phyloP scores from a whole-genome alignment of 176 grass and related monocot species.

The Rhipidocladum racemiflorum region DNA sequence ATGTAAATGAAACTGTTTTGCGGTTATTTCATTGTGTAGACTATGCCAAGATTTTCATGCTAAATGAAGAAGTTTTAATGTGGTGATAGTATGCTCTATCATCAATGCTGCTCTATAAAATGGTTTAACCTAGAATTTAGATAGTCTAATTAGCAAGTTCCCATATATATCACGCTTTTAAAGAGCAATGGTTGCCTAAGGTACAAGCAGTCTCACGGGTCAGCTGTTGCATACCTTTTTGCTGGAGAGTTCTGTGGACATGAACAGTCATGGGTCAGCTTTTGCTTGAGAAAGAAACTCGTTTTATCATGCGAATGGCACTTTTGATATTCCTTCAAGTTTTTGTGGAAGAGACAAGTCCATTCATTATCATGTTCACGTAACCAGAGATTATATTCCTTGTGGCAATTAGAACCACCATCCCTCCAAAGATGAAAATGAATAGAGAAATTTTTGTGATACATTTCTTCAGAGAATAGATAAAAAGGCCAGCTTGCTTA shows the following conservation, averaged over 20 bases:
- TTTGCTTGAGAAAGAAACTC: too few species aligned
- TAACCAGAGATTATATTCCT: too few species aligned
- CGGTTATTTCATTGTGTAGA: background rate
- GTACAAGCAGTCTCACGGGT: background rate
- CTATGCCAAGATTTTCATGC: background rate
- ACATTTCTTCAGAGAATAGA: too few species aligned
- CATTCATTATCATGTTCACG: too few species aligned
- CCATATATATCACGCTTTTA: background rate
- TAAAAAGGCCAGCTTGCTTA: too few species aligned
- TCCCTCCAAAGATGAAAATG: too few species aligned
- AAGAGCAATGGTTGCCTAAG: background rate
- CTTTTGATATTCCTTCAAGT: too few species aligned
- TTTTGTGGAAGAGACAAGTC: too few species aligned
- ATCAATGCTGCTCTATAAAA: background rate
- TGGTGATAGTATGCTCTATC: background rate
- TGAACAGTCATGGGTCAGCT: too few species aligned
- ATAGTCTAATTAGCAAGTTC: background rate
- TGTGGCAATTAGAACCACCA: too few species aligned
- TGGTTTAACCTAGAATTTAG: background rate
- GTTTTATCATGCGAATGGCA: too few species aligned
- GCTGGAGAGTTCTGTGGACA: background rate
- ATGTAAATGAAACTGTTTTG: background rate
- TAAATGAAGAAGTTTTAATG: background rate
- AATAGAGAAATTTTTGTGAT: too few species aligned
- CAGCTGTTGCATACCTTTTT: background rate